phyloP scores from a whole-genome alignment of 345 rosid species.

The Heritiera littoralis region DNA sequence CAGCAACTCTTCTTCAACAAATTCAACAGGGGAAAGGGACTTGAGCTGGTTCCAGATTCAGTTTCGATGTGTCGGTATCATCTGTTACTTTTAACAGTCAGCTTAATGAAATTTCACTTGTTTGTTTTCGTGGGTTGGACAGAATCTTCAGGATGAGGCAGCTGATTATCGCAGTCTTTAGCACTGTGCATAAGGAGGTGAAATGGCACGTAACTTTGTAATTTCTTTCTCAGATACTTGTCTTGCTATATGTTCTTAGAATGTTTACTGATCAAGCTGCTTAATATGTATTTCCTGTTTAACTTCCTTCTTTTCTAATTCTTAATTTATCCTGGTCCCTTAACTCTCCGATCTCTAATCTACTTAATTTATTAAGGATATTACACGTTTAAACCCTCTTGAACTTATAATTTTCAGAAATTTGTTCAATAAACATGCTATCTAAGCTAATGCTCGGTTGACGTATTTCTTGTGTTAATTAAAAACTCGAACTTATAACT shows the following conservation, averaged over 20 bases:
- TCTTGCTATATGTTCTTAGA: background rate
- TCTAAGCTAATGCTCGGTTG: too few relatives aligned
- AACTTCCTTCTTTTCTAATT: background rate
- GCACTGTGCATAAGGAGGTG: background rate
- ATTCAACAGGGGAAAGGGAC: conserved; percentile 77
- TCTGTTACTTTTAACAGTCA: background rate
- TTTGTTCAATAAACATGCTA: too few relatives aligned
- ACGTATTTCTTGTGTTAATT: too few relatives aligned
- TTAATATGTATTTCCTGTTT: background rate
- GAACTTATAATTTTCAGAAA: too few relatives aligned
- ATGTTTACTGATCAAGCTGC: conserved; percentile 1
- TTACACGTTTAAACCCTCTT: too few relatives aligned
- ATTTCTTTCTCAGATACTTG: background rate
- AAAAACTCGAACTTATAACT: too few relatives aligned
- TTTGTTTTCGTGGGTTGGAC: background rate
- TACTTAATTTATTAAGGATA: too few relatives aligned
- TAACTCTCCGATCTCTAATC: too few relatives aligned
- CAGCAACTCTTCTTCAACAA: conserved; percentile 72
- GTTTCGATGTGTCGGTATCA: background rate
- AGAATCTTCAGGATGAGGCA: background rate
- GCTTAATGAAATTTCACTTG: conserved; percentile 3
- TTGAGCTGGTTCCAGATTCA: background rate
- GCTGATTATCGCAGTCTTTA: background rate
- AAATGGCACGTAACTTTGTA: background rate
- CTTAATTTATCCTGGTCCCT: too few relatives aligned